Evolutionary conservation across 495 filamentous ascomycete genomes (phyloP).

Genomic region (Rostrohypoxylon terebratum): DNA sequence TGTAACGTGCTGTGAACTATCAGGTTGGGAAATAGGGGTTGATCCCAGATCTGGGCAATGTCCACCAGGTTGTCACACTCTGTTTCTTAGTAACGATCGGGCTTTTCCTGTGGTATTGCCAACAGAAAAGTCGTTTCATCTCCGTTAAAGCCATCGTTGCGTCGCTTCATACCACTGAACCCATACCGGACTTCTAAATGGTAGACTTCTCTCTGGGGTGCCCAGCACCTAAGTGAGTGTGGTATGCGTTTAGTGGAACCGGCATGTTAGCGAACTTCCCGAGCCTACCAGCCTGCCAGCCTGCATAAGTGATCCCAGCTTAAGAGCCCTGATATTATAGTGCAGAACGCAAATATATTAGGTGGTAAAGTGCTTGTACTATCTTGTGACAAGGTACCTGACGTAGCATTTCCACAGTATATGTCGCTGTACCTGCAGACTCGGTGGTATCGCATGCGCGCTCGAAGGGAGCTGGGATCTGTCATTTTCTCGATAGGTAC

Average conservation of each 20-base stretch:
- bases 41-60: background rate
- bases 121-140: background rate
- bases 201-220: slow-evolving; percentile 19
- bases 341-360: slow-evolving; percentile 18
- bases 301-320: slow-evolving; percentile 13
- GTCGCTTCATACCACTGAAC: background rate
- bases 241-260: slow-evolving; percentile 8
- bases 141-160: background rate
- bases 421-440: slow-evolving; percentile 16
- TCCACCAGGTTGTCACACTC: background rate
- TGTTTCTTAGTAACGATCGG: background rate
- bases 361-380: slow-evolving; percentile 15
- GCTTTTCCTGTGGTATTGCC: background rate
- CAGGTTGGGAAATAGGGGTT: background rate
- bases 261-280: slow-evolving; percentile 26
- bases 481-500: slow-evolving; percentile 8
- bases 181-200: background rate
- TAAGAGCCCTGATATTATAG: background rate
- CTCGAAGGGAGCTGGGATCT: slow-evolving; percentile 4
- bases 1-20: background rate
- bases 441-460: background rate
- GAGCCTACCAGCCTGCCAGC: slow-evolving; percentile 31
- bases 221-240: slow-evolving; percentile 3
- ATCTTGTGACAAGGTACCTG: slow-evolving; percentile 11
- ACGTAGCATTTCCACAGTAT: slow-evolving; percentile 3